Conservation (phyloP, 352 stramenopile species). For the Blastocystis hominis region DNA sequence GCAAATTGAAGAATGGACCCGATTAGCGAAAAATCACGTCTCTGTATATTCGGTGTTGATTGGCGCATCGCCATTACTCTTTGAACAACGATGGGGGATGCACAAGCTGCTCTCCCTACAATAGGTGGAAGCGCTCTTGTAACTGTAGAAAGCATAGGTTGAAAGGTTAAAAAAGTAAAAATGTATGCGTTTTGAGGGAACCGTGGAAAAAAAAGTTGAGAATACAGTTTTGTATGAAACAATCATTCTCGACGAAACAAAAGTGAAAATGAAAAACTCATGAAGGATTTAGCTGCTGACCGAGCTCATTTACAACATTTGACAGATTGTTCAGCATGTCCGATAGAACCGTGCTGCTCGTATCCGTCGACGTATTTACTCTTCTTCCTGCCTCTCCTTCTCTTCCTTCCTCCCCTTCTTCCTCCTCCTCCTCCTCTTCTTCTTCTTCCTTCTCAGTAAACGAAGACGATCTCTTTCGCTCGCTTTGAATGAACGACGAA, state of each 20-base stretch:
- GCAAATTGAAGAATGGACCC: neutral
- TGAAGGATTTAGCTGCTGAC: neutral
- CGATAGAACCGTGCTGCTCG: constrained; percentile 2
- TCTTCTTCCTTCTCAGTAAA: neutral
- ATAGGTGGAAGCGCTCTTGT: neutral
- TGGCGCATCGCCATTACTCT: neutral
- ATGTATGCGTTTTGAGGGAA: neutral
- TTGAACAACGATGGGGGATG: neutral
- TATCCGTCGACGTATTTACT: neutral
- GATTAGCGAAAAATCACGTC: neutral
- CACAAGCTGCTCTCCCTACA: neutral
- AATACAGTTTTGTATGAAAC: neutral
- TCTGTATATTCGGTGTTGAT: neutral
- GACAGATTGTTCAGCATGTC: neutral
- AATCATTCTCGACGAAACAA: neutral
- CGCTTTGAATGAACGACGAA: neutral
- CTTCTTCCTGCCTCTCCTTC: neutral
- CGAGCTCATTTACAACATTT: neutral
- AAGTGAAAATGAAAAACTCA: constrained; percentile 29
- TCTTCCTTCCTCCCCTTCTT: neutral
- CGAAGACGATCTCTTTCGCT: neutral
- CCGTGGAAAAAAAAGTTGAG: too few species aligned
- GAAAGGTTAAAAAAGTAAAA: neutral
- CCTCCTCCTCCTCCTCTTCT: neutral
- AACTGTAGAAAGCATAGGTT: neutral